Base-by-base conservation (phyloP, 1,139 yeast genomes). In the Hemisphaericaspora xylanilytica region DNA sequence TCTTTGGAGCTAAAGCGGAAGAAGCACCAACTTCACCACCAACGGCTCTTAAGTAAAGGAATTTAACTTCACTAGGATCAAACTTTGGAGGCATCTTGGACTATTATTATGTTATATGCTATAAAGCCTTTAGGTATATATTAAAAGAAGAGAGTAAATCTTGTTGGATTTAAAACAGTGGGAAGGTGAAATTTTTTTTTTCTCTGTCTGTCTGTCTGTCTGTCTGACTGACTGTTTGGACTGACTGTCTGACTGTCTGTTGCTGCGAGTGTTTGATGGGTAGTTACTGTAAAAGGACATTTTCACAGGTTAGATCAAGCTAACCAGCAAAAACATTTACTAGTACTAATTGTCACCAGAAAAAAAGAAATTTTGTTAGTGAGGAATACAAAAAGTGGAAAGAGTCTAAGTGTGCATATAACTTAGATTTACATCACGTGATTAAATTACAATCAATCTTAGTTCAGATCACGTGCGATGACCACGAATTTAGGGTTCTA, bases 11-110 rank as follows among this genome's bases (percentile, higher is more conserved):
- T 67, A 94, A 86, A 56, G 98, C 96, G 58, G 98, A 87, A 53
- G 98, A 90, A 67, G 97, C 96, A 81, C 97, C 98, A 65, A 94
- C 95, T 82, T 92, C 99, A 82, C 99, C 98, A 85, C 98, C 99
- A 61, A 90, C 95, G 75, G 98, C 97, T 86, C 98, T 88, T 76
- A 92, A 81, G 89, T 90, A 92, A 79, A 92, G 81, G 86, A 79
- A 88, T 78, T 90, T 90, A 71, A 92, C 96, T 86, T 92, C 98
- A 80, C 62, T 77, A 70, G 99, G 99, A 77, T 92, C 98, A 80
- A 90, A 81, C 82, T 92, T 87, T 81, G 95, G 94, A 78, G 95
- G 95, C 95, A 85, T 85, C 51, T 62, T 56, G 45, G 41, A 18
- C 18, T 22, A 22, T 22, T 22, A 22, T 10, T 22, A 22, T 22